phyloP scores from a whole-genome alignment of 352 stramenopile genomes.

The Phytophthora fragariaefolia region DNA sequence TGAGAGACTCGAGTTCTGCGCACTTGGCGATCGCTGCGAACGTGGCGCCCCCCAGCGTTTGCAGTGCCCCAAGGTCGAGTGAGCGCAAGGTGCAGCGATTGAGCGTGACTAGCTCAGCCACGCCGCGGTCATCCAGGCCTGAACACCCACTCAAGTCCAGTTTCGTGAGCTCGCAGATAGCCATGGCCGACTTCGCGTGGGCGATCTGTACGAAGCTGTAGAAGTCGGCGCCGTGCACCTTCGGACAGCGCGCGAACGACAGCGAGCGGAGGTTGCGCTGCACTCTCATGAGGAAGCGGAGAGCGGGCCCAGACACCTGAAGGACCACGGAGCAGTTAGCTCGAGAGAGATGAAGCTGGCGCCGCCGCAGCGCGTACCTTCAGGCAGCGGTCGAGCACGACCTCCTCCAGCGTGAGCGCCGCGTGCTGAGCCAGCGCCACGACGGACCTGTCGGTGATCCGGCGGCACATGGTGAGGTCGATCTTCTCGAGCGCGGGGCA shows the following conservation, averaged over 20 bases:
- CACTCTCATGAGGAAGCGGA: conserved; percentile 62
- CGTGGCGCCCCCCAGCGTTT: conserved; percentile 51
- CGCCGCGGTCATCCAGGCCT: conserved; percentile 53
- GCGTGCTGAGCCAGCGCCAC: conserved; percentile 55
- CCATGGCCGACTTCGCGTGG: conserved; percentile 5
- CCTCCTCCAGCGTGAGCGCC: conserved; percentile 38
- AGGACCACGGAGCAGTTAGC: not conserved
- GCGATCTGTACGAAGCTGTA: conserved; percentile 28
- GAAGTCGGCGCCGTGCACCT: conserved; percentile 60
- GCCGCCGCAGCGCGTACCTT: conserved; percentile 43
- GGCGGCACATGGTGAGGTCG: conserved; percentile 84
- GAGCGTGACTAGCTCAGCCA: conserved; percentile 49
- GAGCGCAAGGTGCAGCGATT: conserved; percentile 58
- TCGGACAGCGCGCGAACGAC: conserved; percentile 74
- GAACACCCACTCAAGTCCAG: conserved; percentile 67
- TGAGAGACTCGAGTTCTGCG: conserved; percentile 59
- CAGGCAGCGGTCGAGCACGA: conserved; percentile 70
- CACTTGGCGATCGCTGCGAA: conserved; percentile 73
- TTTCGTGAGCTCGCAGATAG: conserved; percentile 35
- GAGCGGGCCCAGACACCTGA: conserved; percentile 63
- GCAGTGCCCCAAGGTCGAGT: conserved; percentile 71
- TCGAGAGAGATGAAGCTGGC: not conserved
- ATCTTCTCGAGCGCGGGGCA: conserved; percentile 57
- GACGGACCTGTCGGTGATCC: conserved; percentile 74
- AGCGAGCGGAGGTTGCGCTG: conserved; percentile 54